Conservation (phyloP, 352 stramenopile species). For the Thraustotheca clavata region DNA sequence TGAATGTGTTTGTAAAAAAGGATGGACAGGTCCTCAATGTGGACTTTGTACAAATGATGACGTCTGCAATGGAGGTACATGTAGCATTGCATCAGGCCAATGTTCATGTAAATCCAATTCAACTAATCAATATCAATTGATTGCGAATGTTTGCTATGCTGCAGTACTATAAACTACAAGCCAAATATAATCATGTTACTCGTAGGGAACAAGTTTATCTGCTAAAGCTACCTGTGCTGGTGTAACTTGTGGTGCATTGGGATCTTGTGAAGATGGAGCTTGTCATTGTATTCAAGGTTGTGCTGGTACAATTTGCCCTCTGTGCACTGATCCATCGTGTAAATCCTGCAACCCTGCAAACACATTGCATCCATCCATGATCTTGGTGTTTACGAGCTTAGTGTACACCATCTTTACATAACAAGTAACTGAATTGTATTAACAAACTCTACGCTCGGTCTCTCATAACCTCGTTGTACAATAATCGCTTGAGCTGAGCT, state of each 20-base stretch:
- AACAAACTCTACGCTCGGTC: slow-evolving; percentile 3
- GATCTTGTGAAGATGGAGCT: neutral
- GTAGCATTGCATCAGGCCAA: neutral
- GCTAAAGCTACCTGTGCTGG: neutral
- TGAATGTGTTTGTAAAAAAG: slow-evolving; percentile 4
- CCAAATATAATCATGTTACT: no score
- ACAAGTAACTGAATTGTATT: neutral
- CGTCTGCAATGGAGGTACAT: neutral
- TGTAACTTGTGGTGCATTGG: neutral
- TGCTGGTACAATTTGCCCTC: neutral
- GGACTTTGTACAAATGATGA: neutral
- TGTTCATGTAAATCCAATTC: slow-evolving; percentile 3
- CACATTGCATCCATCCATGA: neutral
- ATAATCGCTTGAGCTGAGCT: slow-evolving; percentile 60
- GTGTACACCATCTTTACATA: neutral
- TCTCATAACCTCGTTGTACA: slow-evolving; percentile 78
- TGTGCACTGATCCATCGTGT: neutral
- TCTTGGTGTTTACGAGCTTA: neutral
- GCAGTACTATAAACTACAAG: neutral
- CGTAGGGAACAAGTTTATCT: neutral
- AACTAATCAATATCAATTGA: neutral
- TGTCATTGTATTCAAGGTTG: slow-evolving; percentile 14
- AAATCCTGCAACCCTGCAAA: neutral
- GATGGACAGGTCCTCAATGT: slow-evolving; percentile 14
- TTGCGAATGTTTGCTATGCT: slow-evolving; percentile 12